Conservation (phyloP, 2,329 filamentous ascomycete species). For the Sclerotiophoma versabilis region DNA sequence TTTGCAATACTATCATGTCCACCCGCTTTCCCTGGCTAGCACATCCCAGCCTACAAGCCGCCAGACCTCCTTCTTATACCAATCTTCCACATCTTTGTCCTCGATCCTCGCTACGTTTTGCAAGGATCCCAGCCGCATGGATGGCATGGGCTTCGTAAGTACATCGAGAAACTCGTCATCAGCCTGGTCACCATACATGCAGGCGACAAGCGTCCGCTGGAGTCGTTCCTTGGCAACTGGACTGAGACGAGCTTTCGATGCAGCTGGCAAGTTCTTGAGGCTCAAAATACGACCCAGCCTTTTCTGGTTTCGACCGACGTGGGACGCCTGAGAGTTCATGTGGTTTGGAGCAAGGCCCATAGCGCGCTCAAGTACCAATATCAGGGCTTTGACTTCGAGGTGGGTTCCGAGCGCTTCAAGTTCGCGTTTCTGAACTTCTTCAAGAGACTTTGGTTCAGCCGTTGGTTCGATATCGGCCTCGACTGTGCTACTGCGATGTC, state of each 20-base stretch:
- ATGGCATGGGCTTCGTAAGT: slow-evolving; percentile 49
- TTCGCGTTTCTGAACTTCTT: slow-evolving; percentile 22
- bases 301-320: background rate
- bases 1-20: slow-evolving; percentile 6
- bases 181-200: slow-evolving; percentile 50
- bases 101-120: slow-evolving; percentile 47
- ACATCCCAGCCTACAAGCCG: slow-evolving; percentile 65
- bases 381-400: slow-evolving; percentile 52
- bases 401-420: slow-evolving; percentile 31
- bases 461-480: slow-evolving; percentile 37
- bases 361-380: slow-evolving; percentile 50
- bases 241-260: slow-evolving; percentile 43
- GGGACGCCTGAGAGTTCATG: slow-evolving; percentile 34
- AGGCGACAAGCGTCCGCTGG: slow-evolving; percentile 54
- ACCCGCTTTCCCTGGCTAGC: slow-evolving; percentile 37
- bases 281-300: slow-evolving; percentile 34
- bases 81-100: slow-evolving; percentile 55
- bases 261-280: slow-evolving; percentile 29
- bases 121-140: slow-evolving; percentile 26
- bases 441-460: slow-evolving; percentile 6
- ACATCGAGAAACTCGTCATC: slow-evolving; percentile 52
- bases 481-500: slow-evolving; percentile 32
- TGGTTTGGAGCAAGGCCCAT: slow-evolving; percentile 50
- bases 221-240: slow-evolving; percentile 52
- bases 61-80: slow-evolving; percentile 66